These are phyloP conservation scores for Hypoxylon sp. DNA, from an alignment of 2,329 filamentous ascomycete genomes.

Conservation along the genomic window DNA sequence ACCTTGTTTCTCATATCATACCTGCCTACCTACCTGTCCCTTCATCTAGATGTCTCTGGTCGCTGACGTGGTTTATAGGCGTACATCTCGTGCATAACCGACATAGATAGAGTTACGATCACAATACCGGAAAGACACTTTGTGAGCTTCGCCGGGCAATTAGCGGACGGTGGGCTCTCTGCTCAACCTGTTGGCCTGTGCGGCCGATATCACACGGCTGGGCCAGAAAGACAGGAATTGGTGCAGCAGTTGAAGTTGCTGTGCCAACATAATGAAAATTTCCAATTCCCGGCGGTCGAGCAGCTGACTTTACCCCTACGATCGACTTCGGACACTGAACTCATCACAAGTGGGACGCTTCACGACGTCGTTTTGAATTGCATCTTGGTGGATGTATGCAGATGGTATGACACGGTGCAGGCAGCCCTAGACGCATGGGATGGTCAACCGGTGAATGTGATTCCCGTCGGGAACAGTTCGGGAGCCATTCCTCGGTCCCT, in stretches of 20 bases:
- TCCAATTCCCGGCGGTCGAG: constrained; percentile 20
- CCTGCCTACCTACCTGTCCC: not conserved
- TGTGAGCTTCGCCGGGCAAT: constrained; percentile 7
- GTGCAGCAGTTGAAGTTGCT: constrained; percentile 16
- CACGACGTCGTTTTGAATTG: constrained; percentile 27
- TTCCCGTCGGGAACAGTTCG: constrained; percentile 19
- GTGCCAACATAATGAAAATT: constrained; percentile 17
- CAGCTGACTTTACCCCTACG: constrained; percentile 16
- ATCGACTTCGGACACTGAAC: constrained; percentile 24
- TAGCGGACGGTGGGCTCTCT: constrained; percentile 21
- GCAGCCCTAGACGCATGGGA: constrained; percentile 19
- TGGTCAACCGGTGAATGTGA: constrained; percentile 18
- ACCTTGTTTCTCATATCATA: not conserved
- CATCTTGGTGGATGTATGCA: constrained; percentile 19
- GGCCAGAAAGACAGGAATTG: constrained; percentile 1
- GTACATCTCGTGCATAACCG: constrained; percentile 25
- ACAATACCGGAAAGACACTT: constrained; percentile 28
- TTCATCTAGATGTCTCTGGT: not conserved
- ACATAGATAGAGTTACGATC: constrained; percentile 26
- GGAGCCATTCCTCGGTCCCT: constrained; percentile 28
- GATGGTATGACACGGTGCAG: constrained; percentile 28
- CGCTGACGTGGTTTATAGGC: constrained; percentile 20
- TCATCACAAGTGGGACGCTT: constrained; percentile 24
- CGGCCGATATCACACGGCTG: constrained; percentile 20
- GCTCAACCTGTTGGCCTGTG: constrained; percentile 22